Base-by-base conservation (phyloP, 1,284 basidiomycete genomes). In the Apiotrichum siamense region DNA sequence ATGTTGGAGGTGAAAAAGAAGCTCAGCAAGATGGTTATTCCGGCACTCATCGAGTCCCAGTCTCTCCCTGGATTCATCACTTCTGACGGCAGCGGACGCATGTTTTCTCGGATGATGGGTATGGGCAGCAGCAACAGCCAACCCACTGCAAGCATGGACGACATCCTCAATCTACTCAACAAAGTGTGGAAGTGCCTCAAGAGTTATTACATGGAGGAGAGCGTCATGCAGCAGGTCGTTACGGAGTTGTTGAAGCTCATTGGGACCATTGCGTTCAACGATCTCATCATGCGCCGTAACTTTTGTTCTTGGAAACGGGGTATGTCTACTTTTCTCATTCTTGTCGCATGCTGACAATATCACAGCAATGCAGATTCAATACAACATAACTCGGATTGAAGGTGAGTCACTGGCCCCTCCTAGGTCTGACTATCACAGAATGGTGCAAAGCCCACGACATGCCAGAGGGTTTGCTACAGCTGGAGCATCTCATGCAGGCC, bases 281-380 rank as follows among this genome's bases (percentile, higher is more conserved):
- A 99, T 65, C 80, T 99, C 58, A 78, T 99, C 52, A 98, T 99
- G 94, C 81, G 96, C 64, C 82, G 96, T 45, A 98, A 98, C 77
- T 99, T 99, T 76, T 96, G 91, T 65, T 97, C 94, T 3, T 99
- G 96, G 96, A 99, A 99, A 77, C 84, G 96, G 77, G 94, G 91
- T 90, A 62, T 49, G 80, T 77, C 29, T 32, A n/a, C 33, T 17
- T 35, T n/a, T 17, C 20, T 36, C 26, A n/a, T 32, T 15, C 3
- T 3, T 25, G 25, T 25, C 21, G 41, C 20, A 15, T 15, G 18
- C 32, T 43, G 23, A 18, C 20, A 24, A 7, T 18, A 33, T 47
- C 49, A 31, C 60, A 94, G 91, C 92, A 7, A 97, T 97, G 93
- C 93, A 97, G 80, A 97, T 97, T 54, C 93, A 97, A 69, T 97